Percentiles rank a stretch among this genome's conserved stretches.
Conservation (phyloP, 208 protist genomes). For the Trichomonas tenax region DNA sequence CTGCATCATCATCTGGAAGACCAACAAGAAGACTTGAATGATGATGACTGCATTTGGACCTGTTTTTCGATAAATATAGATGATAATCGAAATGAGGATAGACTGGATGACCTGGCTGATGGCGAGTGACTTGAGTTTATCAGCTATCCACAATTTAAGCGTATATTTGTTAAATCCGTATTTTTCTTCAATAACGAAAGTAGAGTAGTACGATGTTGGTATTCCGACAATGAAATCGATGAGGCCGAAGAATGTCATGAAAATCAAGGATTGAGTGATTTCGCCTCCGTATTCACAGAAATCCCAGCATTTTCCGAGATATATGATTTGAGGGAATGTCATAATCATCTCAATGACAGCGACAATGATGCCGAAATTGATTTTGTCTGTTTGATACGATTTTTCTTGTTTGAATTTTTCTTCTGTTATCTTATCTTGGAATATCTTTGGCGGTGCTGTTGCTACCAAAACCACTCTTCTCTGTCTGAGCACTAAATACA, state of each 20-base stretch:
- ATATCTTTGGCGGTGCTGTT: not conserved
- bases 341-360: not conserved
- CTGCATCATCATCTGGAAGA: not conserved
- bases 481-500: not conserved
- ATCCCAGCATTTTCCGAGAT: not conserved
- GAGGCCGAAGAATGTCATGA: not conserved
- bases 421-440: not conserved
- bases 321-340: not conserved
- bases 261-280: not conserved
- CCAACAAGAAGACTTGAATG: not conserved
- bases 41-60: not conserved
- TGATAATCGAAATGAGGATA: not conserved
- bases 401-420: not conserved
- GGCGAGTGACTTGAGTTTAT: not conserved
- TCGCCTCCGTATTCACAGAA: not conserved
- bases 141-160: not conserved
- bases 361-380: not conserved
- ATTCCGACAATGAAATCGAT: not conserved
- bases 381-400: not conserved
- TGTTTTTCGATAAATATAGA: not conserved
- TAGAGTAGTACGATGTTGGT: not conserved
- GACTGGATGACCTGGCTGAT: not conserved
- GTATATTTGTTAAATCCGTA: slow-evolving; percentile 15
- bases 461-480: not conserved
- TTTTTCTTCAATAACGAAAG: slow-evolving; percentile 22